These are phyloP conservation scores for Spergularia bocconei DNA, from an alignment of 148 eudicot species.

Conservation along the genomic window DNA sequence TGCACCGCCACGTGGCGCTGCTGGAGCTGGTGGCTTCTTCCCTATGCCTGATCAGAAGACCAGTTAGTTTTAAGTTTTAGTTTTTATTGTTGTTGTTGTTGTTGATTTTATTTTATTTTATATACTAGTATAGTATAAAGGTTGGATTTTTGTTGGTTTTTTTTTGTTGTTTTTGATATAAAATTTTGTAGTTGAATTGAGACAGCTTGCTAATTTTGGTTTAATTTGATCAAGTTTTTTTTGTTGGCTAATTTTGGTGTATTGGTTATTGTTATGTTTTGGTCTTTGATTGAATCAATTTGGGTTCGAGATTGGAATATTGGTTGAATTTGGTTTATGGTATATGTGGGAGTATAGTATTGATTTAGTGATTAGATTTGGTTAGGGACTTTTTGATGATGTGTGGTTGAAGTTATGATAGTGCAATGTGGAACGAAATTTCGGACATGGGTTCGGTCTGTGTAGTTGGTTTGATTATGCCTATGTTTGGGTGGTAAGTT, in stretches of 20 bases:
- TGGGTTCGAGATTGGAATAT: no score
- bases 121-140: not conserved
- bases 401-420: not conserved
- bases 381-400: not conserved
- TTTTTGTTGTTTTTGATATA: not conserved
- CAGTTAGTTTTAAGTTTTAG: constrained; percentile 28
- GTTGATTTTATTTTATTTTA: not conserved
- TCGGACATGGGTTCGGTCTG: not conserved
- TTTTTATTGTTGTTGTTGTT: not conserved
- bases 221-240: not conserved
- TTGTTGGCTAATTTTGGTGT: not conserved
- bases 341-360: not conserved
- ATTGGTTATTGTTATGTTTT: not conserved
- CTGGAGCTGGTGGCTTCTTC: constrained; percentile 58
- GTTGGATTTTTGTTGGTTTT: not conserved
- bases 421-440: not conserved
- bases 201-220: not conserved
- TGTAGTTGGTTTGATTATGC: not conserved
- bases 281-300: no score
- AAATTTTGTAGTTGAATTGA: not conserved
- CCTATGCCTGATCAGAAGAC: constrained; percentile 93
- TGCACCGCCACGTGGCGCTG: constrained; percentile 89
- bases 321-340: not conserved
- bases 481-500: not conserved
- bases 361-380: not conserved